Percentiles rank a stretch among this genome's conserved stretches.
phyloP scores from a whole-genome alignment of 805 yeast genomes.

The Wickerhamomyces chambardii region DNA sequence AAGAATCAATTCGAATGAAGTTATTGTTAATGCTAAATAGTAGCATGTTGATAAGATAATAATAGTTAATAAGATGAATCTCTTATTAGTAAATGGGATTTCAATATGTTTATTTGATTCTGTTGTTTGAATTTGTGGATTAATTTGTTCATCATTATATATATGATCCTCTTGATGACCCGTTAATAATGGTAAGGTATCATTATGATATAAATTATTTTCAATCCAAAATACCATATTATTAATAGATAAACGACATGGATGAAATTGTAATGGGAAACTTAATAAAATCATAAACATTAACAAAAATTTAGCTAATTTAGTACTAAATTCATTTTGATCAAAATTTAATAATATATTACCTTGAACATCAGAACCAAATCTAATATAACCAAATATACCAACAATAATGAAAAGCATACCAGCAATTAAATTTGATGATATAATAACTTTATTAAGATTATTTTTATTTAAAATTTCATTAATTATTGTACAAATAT shows the following conservation, averaged over 20 bases:
- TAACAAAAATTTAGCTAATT: slow-evolving; percentile 49
- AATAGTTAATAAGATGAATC: slow-evolving; percentile 41
- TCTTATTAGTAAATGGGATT: slow-evolving; percentile 37
- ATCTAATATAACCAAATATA: slow-evolving; percentile 60
- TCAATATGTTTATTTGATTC: slow-evolving; percentile 11
- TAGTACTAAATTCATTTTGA: slow-evolving; percentile 35
- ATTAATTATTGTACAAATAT: slow-evolving; percentile 67
- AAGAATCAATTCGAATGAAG: slow-evolving; percentile 59
- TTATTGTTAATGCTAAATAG: slow-evolving; percentile 45
- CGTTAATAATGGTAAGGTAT: slow-evolving; percentile 6
- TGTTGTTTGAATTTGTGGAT: slow-evolving; percentile 9
- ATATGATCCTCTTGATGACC: neutral
- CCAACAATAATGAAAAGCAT: slow-evolving; percentile 57
- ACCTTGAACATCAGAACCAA: slow-evolving; percentile 57
- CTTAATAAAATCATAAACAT: slow-evolving; percentile 70
- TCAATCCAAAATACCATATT: slow-evolving; percentile 48
- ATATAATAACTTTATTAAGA: slow-evolving; percentile 36
- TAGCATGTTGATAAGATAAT: slow-evolving; percentile 39
- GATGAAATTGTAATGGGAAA: slow-evolving; percentile 75
- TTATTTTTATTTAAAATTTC: slow-evolving; percentile 51
- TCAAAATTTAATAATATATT: slow-evolving; percentile 66
- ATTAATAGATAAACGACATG: slow-evolving; percentile 66
- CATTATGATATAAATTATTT: slow-evolving; percentile 4
- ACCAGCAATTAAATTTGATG: slow-evolving; percentile 46
- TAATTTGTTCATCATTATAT: neutral